Evolutionary conservation across 768 basidiomycete species (phyloP), one percentile per base, ranked within the genome.

Genomic region (Suillus subluteus): DNA sequence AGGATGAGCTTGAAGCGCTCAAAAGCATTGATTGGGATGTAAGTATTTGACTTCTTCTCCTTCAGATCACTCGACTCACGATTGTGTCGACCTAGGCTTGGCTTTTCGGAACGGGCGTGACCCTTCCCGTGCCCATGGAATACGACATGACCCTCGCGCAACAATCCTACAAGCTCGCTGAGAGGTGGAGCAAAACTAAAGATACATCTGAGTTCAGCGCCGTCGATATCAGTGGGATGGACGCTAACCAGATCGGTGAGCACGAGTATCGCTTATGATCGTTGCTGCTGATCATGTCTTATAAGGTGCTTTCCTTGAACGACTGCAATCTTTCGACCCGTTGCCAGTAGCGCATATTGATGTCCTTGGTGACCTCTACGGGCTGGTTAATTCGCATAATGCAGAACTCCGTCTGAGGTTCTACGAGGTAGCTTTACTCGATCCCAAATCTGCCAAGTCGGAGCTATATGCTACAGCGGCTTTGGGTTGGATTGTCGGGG

Each of bases 241-340:
- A 87, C 68, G 84, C 91, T 0, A 91, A 91, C 70, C 95, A 96
- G 75, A 93, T 87, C 70, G 81, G 93, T 92, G 62, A 68, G 83
- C 79, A 21, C 44, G 23, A 26, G 18, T 23, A 18, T 32, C 13
- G 46, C 44, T 38, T 30, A 6, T 44, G 16, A 13, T 64, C 18
- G 8, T 50, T 6, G 26, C 8, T 52, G 52, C 21, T 65, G 26
- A 50, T 13, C 44, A 35, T 30, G 48, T 52, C 16, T 46, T 66
- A 30, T 21, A 72, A 92, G 92, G 92, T 66, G 93, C 89, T 63
- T 96, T 97, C 83, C 86, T 97, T 55, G 91, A 96, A 75, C 87
- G 86, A 54, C 83, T 97, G 6, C 86, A 91, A 68, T 78, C 86
- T n/a, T 87, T 85, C 72, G 46, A 78, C 0, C 75, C 90, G 0